Conservation (phyloP, 768 basidiomycete genomes). For the Leccinum variicolor region DNA sequence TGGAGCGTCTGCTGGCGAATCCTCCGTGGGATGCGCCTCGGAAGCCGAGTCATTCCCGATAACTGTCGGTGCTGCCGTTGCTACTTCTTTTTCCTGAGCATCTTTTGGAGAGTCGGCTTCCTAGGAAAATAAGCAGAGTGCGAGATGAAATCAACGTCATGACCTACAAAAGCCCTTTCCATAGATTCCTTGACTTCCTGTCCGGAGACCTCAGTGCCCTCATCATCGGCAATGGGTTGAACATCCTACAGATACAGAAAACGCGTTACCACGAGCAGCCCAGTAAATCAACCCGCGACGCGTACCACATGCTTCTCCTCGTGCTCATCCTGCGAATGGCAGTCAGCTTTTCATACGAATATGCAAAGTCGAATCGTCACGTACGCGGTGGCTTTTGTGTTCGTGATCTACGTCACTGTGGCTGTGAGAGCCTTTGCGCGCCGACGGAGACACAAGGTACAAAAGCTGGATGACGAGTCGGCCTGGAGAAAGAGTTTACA, state of each 20-base stretch:
- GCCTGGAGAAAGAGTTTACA: background rate
- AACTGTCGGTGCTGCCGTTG: constrained; percentile 1
- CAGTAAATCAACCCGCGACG: background rate
- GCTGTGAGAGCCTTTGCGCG: constrained; percentile 21
- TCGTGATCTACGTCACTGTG: constrained; percentile 17
- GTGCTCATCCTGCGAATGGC: constrained; percentile 12
- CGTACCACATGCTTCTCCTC: constrained; percentile 17
- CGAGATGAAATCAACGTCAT: background rate
- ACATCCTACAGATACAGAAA: constrained; percentile 8
- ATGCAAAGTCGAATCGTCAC: constrained; percentile 5
- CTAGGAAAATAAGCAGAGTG: constrained; percentile 15
- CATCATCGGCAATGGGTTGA: constrained; percentile 26
- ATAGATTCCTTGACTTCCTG: constrained; percentile 32
- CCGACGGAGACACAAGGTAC: constrained; percentile 31
- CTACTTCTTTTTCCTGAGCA: constrained; percentile 27
- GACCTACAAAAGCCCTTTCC: constrained; percentile 24
- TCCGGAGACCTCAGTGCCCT: constrained; percentile 27
- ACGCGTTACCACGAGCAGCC: background rate
- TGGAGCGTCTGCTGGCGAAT: background rate
- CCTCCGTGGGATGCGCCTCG: background rate
- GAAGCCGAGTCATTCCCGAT: background rate
- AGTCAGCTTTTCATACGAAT: constrained; percentile 10
- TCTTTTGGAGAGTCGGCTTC: constrained; percentile 31
- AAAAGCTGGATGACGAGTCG: constrained; percentile 19
- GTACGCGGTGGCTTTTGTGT: constrained; percentile 21